Evolutionary conservation across 768 basidiomycete genomes (phyloP).

Genomic region (Lactarius sp.): DNA sequence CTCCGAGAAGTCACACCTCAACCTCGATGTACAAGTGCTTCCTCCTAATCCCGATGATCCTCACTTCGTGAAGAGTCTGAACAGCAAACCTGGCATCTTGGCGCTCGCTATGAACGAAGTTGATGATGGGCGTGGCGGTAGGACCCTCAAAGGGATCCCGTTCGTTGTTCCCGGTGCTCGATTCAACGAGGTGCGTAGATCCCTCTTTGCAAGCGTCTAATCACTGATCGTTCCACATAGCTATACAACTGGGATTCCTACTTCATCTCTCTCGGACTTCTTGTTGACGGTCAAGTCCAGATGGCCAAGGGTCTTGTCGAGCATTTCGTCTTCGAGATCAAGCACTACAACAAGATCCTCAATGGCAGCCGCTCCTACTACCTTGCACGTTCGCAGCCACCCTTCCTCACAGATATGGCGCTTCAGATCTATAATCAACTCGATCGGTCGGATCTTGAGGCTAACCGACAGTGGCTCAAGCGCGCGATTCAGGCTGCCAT

Average conservation of each 20-base stretch:
- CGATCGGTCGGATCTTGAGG: conserved; percentile 73
- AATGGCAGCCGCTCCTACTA: conserved; percentile 97
- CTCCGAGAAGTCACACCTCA: conserved; percentile 87
- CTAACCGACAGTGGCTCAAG: conserved; percentile 89
- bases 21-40: conserved; percentile 87
- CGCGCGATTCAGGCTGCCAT: conserved; percentile 95
- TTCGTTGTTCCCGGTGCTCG: conserved; percentile 96
- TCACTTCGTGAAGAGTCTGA: conserved; percentile 84
- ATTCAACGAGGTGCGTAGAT: conserved; percentile 74
- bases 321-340: conserved; percentile 99
- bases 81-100: conserved; percentile 89
- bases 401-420: conserved; percentile 98
- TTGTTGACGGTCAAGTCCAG: conserved; percentile 89
- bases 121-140: conserved; percentile 71
- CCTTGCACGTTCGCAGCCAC: conserved; percentile 92
- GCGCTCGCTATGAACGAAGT: conserved; percentile 95
- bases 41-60: conserved; percentile 86
- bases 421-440: conserved; percentile 97
- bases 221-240: conserved; percentile 36
- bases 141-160: conserved; percentile 86
- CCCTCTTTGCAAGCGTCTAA: neutral
- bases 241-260: conserved; percentile 96
- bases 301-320: conserved; percentile 99
- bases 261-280: conserved; percentile 88
- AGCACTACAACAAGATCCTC: conserved; percentile 93